These are phyloP conservation scores for Kodamaea kaohsiungensis DNA, from an alignment of 805 yeast species.

Conservation along the genomic window DNA sequence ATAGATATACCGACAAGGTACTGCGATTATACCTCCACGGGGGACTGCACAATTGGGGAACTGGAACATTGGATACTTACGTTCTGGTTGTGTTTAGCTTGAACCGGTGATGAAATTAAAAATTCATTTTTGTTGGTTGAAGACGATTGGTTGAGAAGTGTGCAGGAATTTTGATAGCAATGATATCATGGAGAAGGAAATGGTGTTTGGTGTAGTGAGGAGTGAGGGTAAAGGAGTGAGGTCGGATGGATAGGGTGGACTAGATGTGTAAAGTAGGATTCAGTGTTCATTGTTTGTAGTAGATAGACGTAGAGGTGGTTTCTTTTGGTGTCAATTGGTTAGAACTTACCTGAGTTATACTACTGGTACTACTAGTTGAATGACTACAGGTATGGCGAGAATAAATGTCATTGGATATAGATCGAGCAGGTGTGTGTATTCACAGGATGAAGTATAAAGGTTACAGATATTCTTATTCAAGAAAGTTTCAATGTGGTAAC, in stretches of 20 bases:
- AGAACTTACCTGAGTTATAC: background rate
- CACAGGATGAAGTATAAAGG: too few relatives aligned
- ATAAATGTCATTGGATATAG: background rate
- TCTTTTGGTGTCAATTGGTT: background rate
- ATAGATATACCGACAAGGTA: background rate
- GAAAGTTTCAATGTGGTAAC: too few relatives aligned
- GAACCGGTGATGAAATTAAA: conserved; percentile 2
- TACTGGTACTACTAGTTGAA: too few relatives aligned
- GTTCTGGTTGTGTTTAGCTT: background rate
- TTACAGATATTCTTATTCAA: too few relatives aligned
- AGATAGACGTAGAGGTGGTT: too few relatives aligned
- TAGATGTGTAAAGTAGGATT: too few relatives aligned
- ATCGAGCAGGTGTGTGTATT: too few relatives aligned
- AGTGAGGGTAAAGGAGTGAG: background rate
- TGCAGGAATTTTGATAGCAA: conserved; percentile 1
- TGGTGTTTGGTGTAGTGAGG: background rate
- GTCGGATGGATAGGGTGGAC: background rate
- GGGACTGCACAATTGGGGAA: background rate
- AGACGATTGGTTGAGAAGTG: conserved; percentile 2
- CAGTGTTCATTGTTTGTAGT: too few relatives aligned
- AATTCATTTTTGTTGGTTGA: conserved; percentile 1
- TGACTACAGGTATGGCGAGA: too few relatives aligned
- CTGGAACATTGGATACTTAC: background rate
- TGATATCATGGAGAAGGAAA: background rate
- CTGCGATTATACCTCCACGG: background rate